Percentiles rank a stretch among this genome's conserved stretches.
Conservation (phyloP, 2,329 filamentous ascomycete genomes). For the Fusarium circinatum region DNA sequence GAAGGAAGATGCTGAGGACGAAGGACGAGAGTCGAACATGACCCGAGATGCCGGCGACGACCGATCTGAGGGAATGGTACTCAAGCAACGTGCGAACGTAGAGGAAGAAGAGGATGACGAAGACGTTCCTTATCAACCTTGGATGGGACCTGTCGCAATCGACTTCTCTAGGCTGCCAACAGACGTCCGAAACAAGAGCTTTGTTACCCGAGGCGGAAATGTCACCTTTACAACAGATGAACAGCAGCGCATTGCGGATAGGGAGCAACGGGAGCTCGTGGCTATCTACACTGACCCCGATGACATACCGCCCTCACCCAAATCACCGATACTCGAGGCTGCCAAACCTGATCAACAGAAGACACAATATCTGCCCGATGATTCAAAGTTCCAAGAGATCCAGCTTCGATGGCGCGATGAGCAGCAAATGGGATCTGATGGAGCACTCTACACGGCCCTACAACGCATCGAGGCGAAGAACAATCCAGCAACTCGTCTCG, state of each 20-base stretch:
- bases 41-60: conserved; percentile 78
- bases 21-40: conserved; percentile 73
- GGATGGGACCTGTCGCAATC: conserved; percentile 59
- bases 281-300: conserved; percentile 64
- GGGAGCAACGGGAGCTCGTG: conserved; percentile 70
- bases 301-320: conserved; percentile 67
- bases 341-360: conserved; percentile 40
- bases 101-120: conserved; percentile 69
- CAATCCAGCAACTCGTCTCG: conserved; percentile 50
- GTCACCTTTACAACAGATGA: conserved; percentile 64
- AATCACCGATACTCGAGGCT: conserved; percentile 59
- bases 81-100: conserved; percentile 63
- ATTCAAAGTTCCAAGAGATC: conserved; percentile 59
- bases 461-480: conserved; percentile 55
- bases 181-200: conserved; percentile 59
- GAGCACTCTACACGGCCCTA: conserved; percentile 56
- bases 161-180: conserved; percentile 61
- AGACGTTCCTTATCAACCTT: conserved; percentile 63
- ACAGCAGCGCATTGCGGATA: conserved; percentile 64
- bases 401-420: conserved; percentile 61
- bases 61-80: conserved; percentile 76
- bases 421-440: conserved; percentile 55
- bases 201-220: conserved; percentile 64
- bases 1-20: conserved; percentile 77
- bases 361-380: conserved; percentile 51